Percentiles rank a stretch among this genome's conserved stretches.
Conservation (phyloP, 495 filamentous ascomycete genomes). For the Penicillium psychrofluorescens region DNA sequence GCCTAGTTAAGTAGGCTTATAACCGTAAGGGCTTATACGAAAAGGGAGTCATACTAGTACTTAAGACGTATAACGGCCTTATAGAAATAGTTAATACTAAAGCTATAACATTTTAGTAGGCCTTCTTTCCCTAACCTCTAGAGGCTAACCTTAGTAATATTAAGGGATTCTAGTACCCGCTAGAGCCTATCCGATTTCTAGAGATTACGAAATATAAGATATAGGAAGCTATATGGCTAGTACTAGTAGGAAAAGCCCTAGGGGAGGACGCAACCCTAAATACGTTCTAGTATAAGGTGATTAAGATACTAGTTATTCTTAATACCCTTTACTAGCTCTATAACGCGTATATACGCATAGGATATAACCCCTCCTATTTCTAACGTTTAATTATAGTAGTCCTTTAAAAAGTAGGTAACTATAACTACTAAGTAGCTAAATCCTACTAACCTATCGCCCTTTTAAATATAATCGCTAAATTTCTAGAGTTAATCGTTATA, state of each 20-base stretch:
- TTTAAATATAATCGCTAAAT: constrained; percentile 24
- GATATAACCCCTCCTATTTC: constrained; percentile 9
- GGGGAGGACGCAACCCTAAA: constrained; percentile 5
- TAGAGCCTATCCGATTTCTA: neutral
- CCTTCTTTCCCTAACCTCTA: constrained; percentile 1
- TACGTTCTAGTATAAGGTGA: constrained; percentile 2
- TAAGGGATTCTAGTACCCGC: neutral
- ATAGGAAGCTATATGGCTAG: neutral
- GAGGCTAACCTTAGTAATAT: constrained; percentile 1
- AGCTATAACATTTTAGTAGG: too few relatives aligned
- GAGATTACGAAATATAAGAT: neutral
- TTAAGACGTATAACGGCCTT: too few relatives aligned
- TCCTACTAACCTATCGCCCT: constrained; percentile 25
- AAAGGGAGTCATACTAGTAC: too few relatives aligned
- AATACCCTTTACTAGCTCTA: neutral
- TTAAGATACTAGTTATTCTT: neutral
- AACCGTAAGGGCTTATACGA: too few relatives aligned
- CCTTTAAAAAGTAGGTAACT: constrained; percentile 19
- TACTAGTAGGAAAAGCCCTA: neutral
- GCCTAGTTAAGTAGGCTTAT: too few relatives aligned
- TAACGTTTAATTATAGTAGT: constrained; percentile 18
- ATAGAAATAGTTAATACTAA: too few relatives aligned
- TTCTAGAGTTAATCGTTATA: constrained; percentile 18
- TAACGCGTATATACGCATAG: constrained; percentile 1
- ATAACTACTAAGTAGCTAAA: constrained; percentile 16